Conservation (phyloP, 768 basidiomycete genomes). For the Tulasnella sp. region DNA sequence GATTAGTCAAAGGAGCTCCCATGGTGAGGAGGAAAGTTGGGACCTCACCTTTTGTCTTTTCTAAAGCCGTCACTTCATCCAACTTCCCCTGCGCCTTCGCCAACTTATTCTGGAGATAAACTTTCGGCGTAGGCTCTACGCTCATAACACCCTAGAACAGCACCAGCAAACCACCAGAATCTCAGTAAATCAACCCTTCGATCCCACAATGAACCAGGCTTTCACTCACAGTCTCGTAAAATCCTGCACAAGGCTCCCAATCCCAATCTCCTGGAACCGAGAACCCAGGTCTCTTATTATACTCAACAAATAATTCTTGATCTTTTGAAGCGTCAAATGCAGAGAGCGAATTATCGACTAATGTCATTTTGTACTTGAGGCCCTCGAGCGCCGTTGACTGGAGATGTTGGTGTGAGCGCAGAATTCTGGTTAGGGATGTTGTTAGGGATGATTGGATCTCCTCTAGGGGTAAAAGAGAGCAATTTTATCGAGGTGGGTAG, state of each 20-base stretch:
- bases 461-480: slow-evolving; percentile 33
- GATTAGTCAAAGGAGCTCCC: neutral
- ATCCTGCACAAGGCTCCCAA: slow-evolving; percentile 65
- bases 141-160: slow-evolving; percentile 47
- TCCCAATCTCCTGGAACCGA: slow-evolving; percentile 54
- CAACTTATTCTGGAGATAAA: slow-evolving; percentile 75
- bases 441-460: slow-evolving; percentile 62
- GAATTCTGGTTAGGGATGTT: slow-evolving; percentile 45
- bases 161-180: neutral
- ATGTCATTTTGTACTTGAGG: slow-evolving; percentile 28
- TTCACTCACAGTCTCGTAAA: slow-evolving; percentile 69
- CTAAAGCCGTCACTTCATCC: slow-evolving; percentile 50
- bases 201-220: no score
- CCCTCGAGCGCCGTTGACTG: slow-evolving; percentile 51
- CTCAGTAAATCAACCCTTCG: neutral
- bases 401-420: slow-evolving; percentile 48
- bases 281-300: slow-evolving; percentile 56
- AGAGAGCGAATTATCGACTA: slow-evolving; percentile 40
- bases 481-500: neutral
- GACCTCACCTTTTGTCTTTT: slow-evolving; percentile 51
- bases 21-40: slow-evolving; percentile 26
- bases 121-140: slow-evolving; percentile 61
- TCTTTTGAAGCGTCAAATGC: slow-evolving; percentile 53
- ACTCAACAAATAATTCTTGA: slow-evolving; percentile 61
- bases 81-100: slow-evolving; percentile 51